Conservation (phyloP, 176 grass and related monocot species). For the Cenchrus fungigraminus region DNA sequence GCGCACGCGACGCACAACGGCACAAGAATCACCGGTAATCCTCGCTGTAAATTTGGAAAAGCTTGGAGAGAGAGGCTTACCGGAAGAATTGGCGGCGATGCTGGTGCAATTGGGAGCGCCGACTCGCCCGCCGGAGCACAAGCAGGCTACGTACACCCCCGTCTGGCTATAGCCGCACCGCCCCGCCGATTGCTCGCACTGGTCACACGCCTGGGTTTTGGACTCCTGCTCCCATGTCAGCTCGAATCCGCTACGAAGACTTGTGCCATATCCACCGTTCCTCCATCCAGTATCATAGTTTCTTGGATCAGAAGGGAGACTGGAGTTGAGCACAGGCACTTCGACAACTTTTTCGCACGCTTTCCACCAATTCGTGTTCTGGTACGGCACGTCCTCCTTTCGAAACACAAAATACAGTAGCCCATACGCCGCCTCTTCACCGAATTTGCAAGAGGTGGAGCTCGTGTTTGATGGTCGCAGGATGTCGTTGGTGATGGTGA, state of each 20-base stretch:
- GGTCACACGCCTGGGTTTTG: fast-evolving
- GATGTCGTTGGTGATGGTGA: no score
- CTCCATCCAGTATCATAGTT: not conserved
- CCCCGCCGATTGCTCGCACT: not conserved
- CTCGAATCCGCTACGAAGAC: conserved; percentile 17
- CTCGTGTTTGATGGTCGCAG: fast-evolving
- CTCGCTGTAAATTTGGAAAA: not conserved
- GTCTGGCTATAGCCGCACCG: not conserved
- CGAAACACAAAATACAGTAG: not conserved
- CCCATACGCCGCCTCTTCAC: fast-evolving
- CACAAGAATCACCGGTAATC: not conserved
- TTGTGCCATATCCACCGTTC: fast-evolving
- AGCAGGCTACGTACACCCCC: not conserved
- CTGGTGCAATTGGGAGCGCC: not conserved
- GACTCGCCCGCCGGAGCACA: not conserved
- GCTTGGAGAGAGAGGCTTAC: conserved; percentile 6
- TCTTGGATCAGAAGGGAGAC: fast-evolving
- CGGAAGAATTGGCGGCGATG: no score
- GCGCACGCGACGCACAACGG: no score
- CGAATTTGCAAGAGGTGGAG: not conserved
- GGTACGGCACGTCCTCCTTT: not conserved
- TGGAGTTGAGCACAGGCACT: not conserved
- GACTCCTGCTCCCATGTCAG: not conserved
- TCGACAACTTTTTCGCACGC: fast-evolving
- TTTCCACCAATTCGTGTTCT: not conserved